Base-by-base conservation (phyloP, 1,284 basidiomycete genomes). In the Moesziomyces parantarcticus region DNA sequence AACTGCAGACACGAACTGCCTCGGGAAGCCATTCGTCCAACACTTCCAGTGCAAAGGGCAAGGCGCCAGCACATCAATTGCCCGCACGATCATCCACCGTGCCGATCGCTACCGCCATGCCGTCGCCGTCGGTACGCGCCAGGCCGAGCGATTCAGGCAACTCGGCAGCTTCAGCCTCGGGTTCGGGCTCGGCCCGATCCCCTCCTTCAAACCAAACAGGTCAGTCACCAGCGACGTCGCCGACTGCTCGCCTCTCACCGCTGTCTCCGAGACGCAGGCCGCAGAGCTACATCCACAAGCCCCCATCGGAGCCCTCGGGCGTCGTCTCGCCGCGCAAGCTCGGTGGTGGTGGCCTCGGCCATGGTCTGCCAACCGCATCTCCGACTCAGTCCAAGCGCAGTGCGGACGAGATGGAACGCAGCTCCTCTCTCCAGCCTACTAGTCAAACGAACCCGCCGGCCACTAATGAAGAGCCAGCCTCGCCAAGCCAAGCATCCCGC, bases 361-460 rank as follows among this genome's bases (percentile, higher is more conserved):
- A 59, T n/a, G 67, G 62, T 2, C 23, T 56, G 39, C 62, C 68
- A 0, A 51, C 51, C 8, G 41, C 52, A 2, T 58, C 50, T 5
- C 47, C 49, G 4, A 55, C 32, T 7, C 63, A 66, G 32, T 16
- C 47, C 1, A 74, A 74, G 26, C 54, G 71, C 20, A 58, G 58
- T 18, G 62, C 62, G 3, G 62, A 69, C 16, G 54, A 74, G 62
- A 64, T 73, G 61, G 61, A 68, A 21, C 50, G 58, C 50, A 58
- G 54, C 18, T 36, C 51, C 0, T 62, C 59, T 2, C 39, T 62
- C 5, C 47, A 58, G 14, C n/a, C 51, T 2, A 43, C 32, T 22
- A 25, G 50, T 1, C 53, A 50, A 40, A 22, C 50, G 14, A 21
- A 56, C n/a, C 51, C 56, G 39, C 22, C 36, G n/a, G 50, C 56